Evolutionary conservation across 2,329 filamentous ascomycete species (phyloP), one percentile per base, ranked within the genome.

Genomic region (Ophiocordyceps unilateralis): DNA sequence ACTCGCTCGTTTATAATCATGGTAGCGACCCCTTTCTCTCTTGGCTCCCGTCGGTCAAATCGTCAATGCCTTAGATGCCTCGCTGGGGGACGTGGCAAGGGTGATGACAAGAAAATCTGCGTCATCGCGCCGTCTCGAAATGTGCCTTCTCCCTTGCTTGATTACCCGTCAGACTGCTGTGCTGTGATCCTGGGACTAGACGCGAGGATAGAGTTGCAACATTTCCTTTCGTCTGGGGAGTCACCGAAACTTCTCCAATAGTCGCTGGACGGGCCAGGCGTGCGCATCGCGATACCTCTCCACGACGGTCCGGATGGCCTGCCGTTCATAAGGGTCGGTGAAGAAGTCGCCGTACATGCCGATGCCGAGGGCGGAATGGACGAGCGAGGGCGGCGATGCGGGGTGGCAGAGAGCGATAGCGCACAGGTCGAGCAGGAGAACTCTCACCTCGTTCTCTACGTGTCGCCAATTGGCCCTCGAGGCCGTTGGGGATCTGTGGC

Each of bases 251-350:
- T 63, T 63, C 12, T 55, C 57, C 14, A 60, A 51, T 28, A 63
- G 43, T 10, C 56, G 57, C 44, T 57, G 52, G 0, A 63, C 61
- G 0, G 61, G 62, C 61, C 61, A 64, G 1, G 61, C 62, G 22
- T 59, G 56, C 14, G 59, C 55, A 40, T 65, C 65, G 6, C 61
- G 59, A 43, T 68, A 70, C 40, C 60, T 66, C 41, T 69, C 66
- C 5, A 62, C 59, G 3, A 64, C 64, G 0, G 53, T 60, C 15
- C 57, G 56, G 51, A 64, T 44, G 1, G 61, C 61, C 19, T 51
- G 50, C 1, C 60, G 51, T 45, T 64, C 61, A 39, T 61, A 63
- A 10, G 51, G 53, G 42, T 64, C 61, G 2, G 60, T 63, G 45
- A 64, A 64, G 40, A 62, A 64, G 41, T 64, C 61, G 1, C 61